Evolutionary conservation across 1,139 yeast species (phyloP).

Genomic region (Saccharomyces hybrid): DNA sequence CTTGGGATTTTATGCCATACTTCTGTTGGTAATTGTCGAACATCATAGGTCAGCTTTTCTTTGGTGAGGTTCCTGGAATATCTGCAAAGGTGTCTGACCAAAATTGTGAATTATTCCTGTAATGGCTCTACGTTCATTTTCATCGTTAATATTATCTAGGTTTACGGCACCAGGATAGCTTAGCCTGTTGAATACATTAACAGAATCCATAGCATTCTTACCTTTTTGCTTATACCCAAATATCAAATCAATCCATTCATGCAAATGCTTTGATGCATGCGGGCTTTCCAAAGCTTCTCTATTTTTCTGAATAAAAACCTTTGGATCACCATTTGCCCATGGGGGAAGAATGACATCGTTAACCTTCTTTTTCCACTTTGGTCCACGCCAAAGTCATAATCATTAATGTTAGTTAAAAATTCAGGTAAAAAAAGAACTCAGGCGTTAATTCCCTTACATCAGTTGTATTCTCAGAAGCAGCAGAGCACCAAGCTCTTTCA

Average conservation of each 20-base stretch:
- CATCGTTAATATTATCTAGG: conserved; percentile 63
- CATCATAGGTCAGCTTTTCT: conserved; percentile 32
- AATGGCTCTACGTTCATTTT: conserved; percentile 61
- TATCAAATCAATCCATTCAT: conserved; percentile 74
- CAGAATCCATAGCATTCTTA: conserved; percentile 49
- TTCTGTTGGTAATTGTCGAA: conserved; percentile 3
- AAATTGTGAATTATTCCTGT: conserved; percentile 82
- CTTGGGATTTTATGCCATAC: conserved; percentile 4
- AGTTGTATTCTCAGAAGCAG: conserved; percentile 69
- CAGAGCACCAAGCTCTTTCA: conserved; percentile 69
- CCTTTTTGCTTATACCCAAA: conserved; percentile 80
- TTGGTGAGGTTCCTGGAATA: conserved; percentile 62
- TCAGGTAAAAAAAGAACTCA: conserved; percentile 75
- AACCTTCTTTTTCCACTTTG: conserved; percentile 53
- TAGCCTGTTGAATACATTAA: conserved; percentile 72
- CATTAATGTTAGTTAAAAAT: conserved; percentile 54
- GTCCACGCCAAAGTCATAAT: conserved; percentile 57
- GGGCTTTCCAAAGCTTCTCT: conserved; percentile 77
- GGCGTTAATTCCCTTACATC: conserved; percentile 84
- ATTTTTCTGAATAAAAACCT: conserved; percentile 60
- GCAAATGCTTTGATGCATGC: conserved; percentile 64
- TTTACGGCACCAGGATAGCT: conserved; percentile 80
- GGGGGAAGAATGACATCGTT: conserved; percentile 64
- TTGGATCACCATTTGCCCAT: conserved; percentile 76
- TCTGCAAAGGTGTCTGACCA: conserved; percentile 78